Conservation (phyloP, 176 grass and related monocot species). For the Triticum aestivum region IWGSC_CS_RefSeq_v2.1 NC_057811.1:137667231-137667730, state of each 20-base stretch:
- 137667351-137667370: slow-evolving; percentile 93
- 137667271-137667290: slow-evolving; percentile 21
- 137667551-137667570: slow-evolving; percentile 69
- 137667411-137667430: slow-evolving; percentile 67
- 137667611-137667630: background rate
- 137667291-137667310: slow-evolving; percentile 64
- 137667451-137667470: slow-evolving; percentile 84
- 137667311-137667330: slow-evolving; percentile 93
- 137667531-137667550: slow-evolving; percentile 81
- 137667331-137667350: slow-evolving; percentile 90
- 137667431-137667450: slow-evolving; percentile 84
- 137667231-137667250: background rate
- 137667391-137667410: slow-evolving; percentile 70
- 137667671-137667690: slow-evolving; percentile 73
- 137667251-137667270: background rate
- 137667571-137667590: slow-evolving; percentile 84
- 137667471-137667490: slow-evolving; percentile 91
- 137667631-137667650: slow-evolving; percentile 10
- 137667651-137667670: slow-evolving; percentile 44
- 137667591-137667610: slow-evolving; percentile 46
- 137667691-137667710: slow-evolving; percentile 83
- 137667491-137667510: slow-evolving; percentile 91
- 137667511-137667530: slow-evolving; percentile 78
- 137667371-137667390: slow-evolving; percentile 68
- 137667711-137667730: slow-evolving; percentile 27